These are phyloP conservation scores for Fusarium acutatum DNA, from an alignment of 2,329 filamentous ascomycete genomes.

Conservation along the genomic window DNA sequence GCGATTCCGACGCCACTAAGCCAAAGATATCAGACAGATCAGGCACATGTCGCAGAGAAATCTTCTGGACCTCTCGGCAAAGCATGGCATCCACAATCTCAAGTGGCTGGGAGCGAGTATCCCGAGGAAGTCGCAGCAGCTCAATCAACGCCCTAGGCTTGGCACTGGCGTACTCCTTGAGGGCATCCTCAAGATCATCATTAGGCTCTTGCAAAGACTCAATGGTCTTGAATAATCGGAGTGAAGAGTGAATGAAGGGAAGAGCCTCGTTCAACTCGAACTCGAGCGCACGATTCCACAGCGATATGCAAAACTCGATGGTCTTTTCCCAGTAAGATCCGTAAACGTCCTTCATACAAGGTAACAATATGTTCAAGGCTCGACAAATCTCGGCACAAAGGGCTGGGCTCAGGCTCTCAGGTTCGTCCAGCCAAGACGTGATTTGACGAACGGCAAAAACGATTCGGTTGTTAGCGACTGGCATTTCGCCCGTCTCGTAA, in stretches of 20 bases:
- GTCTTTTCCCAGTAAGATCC: slow-evolving; percentile 84
- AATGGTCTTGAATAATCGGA: slow-evolving; percentile 74
- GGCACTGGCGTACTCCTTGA: slow-evolving; percentile 66
- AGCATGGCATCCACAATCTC: slow-evolving; percentile 80
- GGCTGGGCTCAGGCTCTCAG: slow-evolving; percentile 53
- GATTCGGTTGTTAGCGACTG: slow-evolving; percentile 72
- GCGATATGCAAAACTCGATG: slow-evolving; percentile 64
- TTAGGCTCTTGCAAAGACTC: slow-evolving; percentile 76
- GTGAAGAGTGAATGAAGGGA: slow-evolving; percentile 73
- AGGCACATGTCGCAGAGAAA: slow-evolving; percentile 69
- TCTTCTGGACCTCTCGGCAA: slow-evolving; percentile 71
- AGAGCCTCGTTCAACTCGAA: slow-evolving; percentile 58
- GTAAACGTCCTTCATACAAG: slow-evolving; percentile 82
- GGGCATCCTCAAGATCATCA: slow-evolving; percentile 83
- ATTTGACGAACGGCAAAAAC: slow-evolving; percentile 86
- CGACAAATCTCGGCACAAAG: slow-evolving; percentile 63
- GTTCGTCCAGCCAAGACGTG: slow-evolving; percentile 71
- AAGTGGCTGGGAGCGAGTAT: slow-evolving; percentile 67
- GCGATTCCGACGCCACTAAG: slow-evolving; percentile 78
- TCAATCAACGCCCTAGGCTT: slow-evolving; percentile 68
- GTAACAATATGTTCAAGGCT: slow-evolving; percentile 69
- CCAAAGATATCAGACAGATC: slow-evolving; percentile 76
- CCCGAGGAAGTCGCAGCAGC: slow-evolving; percentile 65
- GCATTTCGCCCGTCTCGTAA: slow-evolving; percentile 62
- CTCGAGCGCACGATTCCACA: slow-evolving; percentile 62